phyloP scores from a whole-genome alignment of 768 basidiomycete genomes.

The Termitomyces sp. region DNA sequence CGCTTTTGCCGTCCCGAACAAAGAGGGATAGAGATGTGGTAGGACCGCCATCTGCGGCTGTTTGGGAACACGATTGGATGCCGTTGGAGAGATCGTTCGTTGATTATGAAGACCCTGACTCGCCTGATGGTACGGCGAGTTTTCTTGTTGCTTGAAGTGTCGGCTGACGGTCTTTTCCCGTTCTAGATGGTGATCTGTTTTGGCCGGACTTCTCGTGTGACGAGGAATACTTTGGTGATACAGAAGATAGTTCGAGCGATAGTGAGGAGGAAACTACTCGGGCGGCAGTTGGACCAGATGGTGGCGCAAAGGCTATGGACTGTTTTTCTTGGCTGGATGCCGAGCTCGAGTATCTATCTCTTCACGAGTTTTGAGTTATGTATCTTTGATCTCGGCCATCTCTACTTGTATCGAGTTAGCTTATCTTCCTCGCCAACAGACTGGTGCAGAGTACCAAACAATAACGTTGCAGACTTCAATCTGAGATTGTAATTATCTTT shows the following conservation, averaged over 20 bases:
- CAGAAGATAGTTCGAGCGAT: neutral
- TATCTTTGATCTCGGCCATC: neutral
- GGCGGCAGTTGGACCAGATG: neutral
- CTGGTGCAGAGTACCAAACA: neutral
- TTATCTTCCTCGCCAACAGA: neutral
- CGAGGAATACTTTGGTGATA: neutral
- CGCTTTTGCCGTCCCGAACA: neutral
- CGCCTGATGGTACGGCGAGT: neutral
- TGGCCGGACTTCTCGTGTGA: neutral
- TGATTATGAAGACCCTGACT: neutral
- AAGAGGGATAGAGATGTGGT: too few species aligned
- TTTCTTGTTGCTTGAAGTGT: neutral
- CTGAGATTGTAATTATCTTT: neutral
- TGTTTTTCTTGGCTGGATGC: neutral
- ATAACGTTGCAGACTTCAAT: neutral
- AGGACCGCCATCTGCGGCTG: neutral
- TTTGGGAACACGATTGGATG: neutral
- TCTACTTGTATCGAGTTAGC: too few species aligned
- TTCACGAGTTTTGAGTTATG: neutral
- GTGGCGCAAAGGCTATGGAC: neutral
- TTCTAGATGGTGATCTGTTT: neutral
- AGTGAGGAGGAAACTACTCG: neutral
- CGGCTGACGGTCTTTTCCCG: neutral
- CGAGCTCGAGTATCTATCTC: neutral
- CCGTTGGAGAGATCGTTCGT: too few species aligned